These are phyloP conservation scores for Paratinospora sagittata DNA, from an alignment of 164 flowering plant genomes.

Conservation along the genomic window DNA sequence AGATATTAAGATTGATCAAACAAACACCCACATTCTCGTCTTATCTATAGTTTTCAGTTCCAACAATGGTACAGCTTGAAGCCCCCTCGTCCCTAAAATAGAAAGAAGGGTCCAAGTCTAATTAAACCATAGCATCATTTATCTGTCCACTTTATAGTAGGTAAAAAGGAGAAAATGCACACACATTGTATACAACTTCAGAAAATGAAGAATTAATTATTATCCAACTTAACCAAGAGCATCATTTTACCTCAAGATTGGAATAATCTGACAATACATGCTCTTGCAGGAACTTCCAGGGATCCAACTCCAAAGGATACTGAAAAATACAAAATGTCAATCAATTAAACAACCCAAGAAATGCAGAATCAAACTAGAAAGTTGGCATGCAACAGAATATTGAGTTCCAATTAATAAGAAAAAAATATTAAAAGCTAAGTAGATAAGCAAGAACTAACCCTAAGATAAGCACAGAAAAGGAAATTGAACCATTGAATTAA, in stretches of 20 bases:
- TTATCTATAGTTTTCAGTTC: background rate
- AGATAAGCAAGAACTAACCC: too few relatives aligned
- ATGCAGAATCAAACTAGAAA: background rate
- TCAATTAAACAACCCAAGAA: background rate
- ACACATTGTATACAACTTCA: background rate
- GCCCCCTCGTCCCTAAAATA: too few relatives aligned
- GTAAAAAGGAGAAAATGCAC: background rate
- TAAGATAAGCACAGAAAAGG: too few relatives aligned
- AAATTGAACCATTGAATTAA: background rate
- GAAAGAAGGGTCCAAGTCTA: too few relatives aligned
- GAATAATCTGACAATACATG: slow-evolving; percentile 80
- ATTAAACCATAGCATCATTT: too few relatives aligned
- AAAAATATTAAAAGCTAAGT: background rate
- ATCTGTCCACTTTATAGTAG: background rate
- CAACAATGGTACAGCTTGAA: background rate
- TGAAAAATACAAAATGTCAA: slow-evolving; percentile 28
- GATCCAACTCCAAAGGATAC: slow-evolving; percentile 82
- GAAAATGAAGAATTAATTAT: background rate
- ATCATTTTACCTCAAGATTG: slow-evolving; percentile 59
- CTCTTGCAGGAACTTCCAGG: slow-evolving; percentile 63
- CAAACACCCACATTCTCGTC: background rate
- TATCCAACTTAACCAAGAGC: background rate
- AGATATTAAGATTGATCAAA: background rate
- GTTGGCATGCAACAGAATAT: background rate
- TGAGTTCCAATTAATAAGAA: background rate